phyloP scores from a whole-genome alignment of 768 basidiomycete genomes.

The Crassisporium funariophilum region DNA sequence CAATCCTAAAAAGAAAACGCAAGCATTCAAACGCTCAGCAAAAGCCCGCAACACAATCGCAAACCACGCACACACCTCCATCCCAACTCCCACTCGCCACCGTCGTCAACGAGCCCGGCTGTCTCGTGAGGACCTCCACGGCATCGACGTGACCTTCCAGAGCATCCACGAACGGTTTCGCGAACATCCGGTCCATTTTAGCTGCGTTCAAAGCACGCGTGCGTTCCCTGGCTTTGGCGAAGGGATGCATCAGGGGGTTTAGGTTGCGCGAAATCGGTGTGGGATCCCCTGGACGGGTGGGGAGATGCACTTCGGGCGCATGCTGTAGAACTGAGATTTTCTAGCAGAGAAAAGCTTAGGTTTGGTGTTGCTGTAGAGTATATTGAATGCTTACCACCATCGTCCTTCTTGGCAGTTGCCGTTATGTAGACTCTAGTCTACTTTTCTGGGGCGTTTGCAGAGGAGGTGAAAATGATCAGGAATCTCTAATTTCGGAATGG shows the following conservation, averaged over 20 bases:
- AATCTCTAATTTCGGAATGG: too few species aligned
- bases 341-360: too few species aligned
- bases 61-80: conserved; percentile 65
- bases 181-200: conserved; percentile 96
- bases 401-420: too few species aligned
- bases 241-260: conserved; percentile 94
- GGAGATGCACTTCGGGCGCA: conserved; percentile 74
- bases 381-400: too few species aligned
- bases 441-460: too few species aligned
- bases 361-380: too few species aligned
- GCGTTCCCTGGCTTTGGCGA: conserved; percentile 89
- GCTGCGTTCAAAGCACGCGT: conserved; percentile 92
- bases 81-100: conserved; percentile 96
- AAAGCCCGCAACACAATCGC: neutral
- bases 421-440: too few species aligned
- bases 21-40: neutral
- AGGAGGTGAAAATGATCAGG: too few species aligned
- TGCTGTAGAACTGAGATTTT: conserved; percentile 89
- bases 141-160: conserved; percentile 95
- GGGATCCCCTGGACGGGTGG: conserved; percentile 76
- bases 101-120: conserved; percentile 69
- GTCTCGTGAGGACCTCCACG: conserved; percentile 81
- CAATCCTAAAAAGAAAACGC: conserved; percentile 70
- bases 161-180: conserved; percentile 92
- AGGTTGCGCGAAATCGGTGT: conserved; percentile 91